Evolutionary conservation across 2,329 filamentous ascomycete species (phyloP).

Genomic region (Beauveria rudraprayagi): DNA sequence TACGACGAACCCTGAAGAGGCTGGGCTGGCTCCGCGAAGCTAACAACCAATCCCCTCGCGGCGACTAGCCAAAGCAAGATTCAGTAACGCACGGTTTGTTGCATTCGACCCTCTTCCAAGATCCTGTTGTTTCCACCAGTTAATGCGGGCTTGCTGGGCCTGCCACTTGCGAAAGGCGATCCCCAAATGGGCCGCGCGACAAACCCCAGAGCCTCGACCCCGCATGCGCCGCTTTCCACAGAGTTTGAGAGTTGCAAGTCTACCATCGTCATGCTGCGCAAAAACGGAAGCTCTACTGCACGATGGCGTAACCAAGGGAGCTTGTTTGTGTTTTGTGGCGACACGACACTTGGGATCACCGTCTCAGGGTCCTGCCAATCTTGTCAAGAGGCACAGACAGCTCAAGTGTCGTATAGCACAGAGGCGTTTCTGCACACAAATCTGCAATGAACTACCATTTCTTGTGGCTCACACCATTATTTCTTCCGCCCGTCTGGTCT

Average conservation of each 20-base stretch:
- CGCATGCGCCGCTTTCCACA: neutral
- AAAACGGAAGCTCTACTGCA: conserved; percentile 4
- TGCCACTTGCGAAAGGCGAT: neutral
- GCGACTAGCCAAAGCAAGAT: neutral
- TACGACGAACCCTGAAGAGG: conserved; percentile 3
- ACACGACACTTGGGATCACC: neutral
- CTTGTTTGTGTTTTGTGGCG: neutral
- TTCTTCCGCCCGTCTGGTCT: neutral
- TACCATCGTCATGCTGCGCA: neutral
- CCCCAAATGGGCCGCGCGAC: conserved; percentile 6
- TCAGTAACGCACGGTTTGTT: neutral
- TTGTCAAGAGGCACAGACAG: neutral
- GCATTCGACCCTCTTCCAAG: conserved; percentile 13
- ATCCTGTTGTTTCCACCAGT: neutral
- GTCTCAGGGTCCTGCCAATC: conserved; percentile 10
- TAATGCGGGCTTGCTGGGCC: neutral
- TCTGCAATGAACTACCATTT: neutral
- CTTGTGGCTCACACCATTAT: neutral
- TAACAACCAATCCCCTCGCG: neutral
- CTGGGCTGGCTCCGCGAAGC: neutral
- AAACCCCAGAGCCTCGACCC: conserved; percentile 6
- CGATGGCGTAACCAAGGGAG: conserved; percentile 1
- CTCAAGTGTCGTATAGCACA: neutral
- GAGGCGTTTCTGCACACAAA: neutral
- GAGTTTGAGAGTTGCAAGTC: neutral